Base-by-base conservation (phyloP, 371 early-diverging fungal species). In the Thermomucor indicae-seudaticae region DNA sequence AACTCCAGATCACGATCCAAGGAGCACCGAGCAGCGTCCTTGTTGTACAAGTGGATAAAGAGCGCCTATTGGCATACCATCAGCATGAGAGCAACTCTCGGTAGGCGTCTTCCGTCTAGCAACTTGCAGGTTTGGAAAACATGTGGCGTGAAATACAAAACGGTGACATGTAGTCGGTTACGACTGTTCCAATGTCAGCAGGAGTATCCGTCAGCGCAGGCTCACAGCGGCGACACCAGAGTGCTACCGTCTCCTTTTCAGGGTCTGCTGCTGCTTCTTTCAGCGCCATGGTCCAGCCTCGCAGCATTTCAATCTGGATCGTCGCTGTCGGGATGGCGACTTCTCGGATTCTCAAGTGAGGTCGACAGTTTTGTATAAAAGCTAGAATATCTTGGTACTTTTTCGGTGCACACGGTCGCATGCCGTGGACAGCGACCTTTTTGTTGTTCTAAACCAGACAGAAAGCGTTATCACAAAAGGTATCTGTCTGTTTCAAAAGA, bases 351-450 rank as follows among this genome's bases (percentile, higher is more conserved):
- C 23, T 14, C 20, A 59, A 28, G 1, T 30, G 37, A 8, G 37
- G 37, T 25, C 59, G 53, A 4, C 23, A 35, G 23, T 47, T 54
- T 31, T 40, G 24, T n/a, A 59, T 12, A 7, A 32, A 41, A n/a
- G 45, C 32, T 17, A 59, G 27, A n/a, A 59, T 28, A 31, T 59
- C 50, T 1, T 48, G 35, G 3, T 41, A 51, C 35, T 45, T 53
- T 25, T 35, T 37, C 1, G 24, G 16, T 4, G 43, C 6, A 11
- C 54, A 39, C 16, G 54, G 50, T 11, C 40, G 39, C 54, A 59
- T 50, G 29, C 53, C 53, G 23, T 53, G 54, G 19, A 59, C 41
- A 0, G 54, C 54, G 2, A 54, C 12, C 44, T 48, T 49, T 34
- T 54, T 59, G n/a, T 59, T 42, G 32, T 53, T 49, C 45, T 54